These are phyloP conservation scores for Pugionium cornutum DNA, from an alignment of 345 rosid genomes.

Conservation along the genomic window DNA sequence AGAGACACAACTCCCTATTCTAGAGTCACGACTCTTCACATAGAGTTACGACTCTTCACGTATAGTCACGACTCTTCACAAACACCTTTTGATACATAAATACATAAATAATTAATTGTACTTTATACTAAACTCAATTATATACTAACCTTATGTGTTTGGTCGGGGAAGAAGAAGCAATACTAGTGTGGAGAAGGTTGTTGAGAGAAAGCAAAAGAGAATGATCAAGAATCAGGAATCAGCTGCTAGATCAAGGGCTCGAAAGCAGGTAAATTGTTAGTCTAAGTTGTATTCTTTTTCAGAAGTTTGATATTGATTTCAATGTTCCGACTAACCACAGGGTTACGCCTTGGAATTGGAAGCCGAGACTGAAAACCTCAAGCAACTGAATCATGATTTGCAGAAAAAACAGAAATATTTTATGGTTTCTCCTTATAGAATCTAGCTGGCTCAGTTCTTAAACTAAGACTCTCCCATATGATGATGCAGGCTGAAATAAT, in stretches of 20 bases:
- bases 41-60: no score
- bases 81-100: no score
- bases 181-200: slow-evolving; percentile 79
- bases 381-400: slow-evolving; percentile 71
- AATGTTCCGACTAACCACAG: slow-evolving; percentile 43
- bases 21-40: no score
- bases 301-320: slow-evolving; percentile 13
- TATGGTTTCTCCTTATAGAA: background rate
- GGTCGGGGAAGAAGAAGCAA: slow-evolving; percentile 69
- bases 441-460: slow-evolving; percentile 11
- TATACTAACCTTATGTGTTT: slow-evolving; percentile 43
- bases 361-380: slow-evolving; percentile 82
- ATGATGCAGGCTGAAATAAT: slow-evolving; percentile 60
- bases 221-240: slow-evolving; percentile 99
- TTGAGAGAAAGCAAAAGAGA: slow-evolving; percentile 96
- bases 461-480: slow-evolving; percentile 27
- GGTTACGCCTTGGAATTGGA: slow-evolving; percentile 90
- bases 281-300: slow-evolving; percentile 2
- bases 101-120: no score
- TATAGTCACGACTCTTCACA: no score
- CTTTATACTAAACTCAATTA: no score
- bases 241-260: slow-evolving; percentile 96
- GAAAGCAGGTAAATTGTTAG: slow-evolving; percentile 74
- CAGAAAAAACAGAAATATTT: slow-evolving; percentile 63
- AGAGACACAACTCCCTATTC: no score